Conservation (phyloP, 179 eudicot genomes). For the Corrigiola litoralis region DNA sequence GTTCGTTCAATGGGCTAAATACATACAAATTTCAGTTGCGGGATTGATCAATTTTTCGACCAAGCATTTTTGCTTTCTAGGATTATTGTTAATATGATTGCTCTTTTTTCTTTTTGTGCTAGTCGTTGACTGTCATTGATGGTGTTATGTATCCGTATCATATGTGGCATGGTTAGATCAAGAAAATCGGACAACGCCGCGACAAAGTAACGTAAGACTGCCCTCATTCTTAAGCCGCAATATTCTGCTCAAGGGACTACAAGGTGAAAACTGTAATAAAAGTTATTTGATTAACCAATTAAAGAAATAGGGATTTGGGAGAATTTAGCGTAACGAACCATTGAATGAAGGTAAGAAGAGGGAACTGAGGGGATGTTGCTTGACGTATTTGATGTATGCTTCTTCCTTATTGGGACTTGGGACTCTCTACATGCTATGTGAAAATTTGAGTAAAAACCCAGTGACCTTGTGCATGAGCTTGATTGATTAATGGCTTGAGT, state of each 20-base stretch:
- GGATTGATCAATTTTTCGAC: too few relatives aligned
- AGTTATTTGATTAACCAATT: background rate
- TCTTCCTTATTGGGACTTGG: background rate
- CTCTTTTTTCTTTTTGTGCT: too few relatives aligned
- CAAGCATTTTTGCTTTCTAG: background rate
- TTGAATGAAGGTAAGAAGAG: conserved; percentile 29
- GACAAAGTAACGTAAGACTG: conserved; percentile 38
- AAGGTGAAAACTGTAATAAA: background rate
- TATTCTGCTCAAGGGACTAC: conserved; percentile 14
- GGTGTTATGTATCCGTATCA: too few relatives aligned
- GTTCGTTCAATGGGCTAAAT: too few relatives aligned
- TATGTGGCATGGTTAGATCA: background rate
- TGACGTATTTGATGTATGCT: conserved; percentile 38
- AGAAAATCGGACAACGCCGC: conserved; percentile 11
- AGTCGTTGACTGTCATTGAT: too few relatives aligned
- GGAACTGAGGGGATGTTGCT: conserved; percentile 48
- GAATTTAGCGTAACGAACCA: conserved; percentile 74
- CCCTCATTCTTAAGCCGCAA: conserved; percentile 32
- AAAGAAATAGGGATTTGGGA: conserved; percentile 41
- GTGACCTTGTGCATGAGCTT: background rate
- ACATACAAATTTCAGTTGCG: too few relatives aligned
- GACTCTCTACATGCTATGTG: background rate
- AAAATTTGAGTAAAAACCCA: background rate
- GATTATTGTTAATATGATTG: background rate
- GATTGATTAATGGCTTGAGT: background rate